Evolutionary conservation across 768 basidiomycete species (phyloP), one percentile per base, ranked within the genome.

Genomic region (Suillus americanus): DNA sequence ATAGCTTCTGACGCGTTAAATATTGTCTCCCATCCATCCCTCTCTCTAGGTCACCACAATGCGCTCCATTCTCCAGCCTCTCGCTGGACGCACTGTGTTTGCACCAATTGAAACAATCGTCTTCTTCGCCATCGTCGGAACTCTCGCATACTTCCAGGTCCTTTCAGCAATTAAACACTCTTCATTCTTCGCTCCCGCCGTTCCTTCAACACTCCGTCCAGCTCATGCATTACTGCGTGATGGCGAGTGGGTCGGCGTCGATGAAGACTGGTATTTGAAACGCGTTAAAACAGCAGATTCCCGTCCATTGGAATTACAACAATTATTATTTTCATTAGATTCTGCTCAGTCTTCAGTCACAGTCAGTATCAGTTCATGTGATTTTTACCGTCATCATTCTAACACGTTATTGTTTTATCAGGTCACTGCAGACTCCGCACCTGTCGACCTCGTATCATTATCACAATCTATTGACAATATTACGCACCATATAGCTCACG

Each of bases 61-160:
- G 85, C 83, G 89, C 64, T 83, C 86, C 13, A 68, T 90, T 35
- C 79, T 90, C 45, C 80, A 88, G 50, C 89, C 90, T 2, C 80
- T 93, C 68, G 90, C 90, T 5, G 83, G 83, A 16, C 88, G 89
- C 67, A 88, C 90, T 1, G 89, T 89, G 18, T 87, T 87, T 74
- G 88, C 82, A 5, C 92, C 92, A 57, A 92, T 94, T 67, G 96
- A 98, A 73, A 91, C 91, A 9, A 94, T 97, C 67, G 95, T 97
- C 63, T 86, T 88, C 75, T 91, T 94, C 81, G 93, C 89, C 75
- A 87, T 95, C 71, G 75, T 96, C 65, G 91, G 92, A 25, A 99
- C 97, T 1, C 85, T 99, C 60, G 91, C 94, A 55, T 99, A 99
- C 77, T 97, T 99, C 76, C 95, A 97, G 72, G 84, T 97, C 69